A percentile compares a stretch with the other conserved stretches of the same genome.
Evolutionary conservation across 192 early-diverging fungal species (phyloP).

Genomic region (Coemansia reversa): DNA sequence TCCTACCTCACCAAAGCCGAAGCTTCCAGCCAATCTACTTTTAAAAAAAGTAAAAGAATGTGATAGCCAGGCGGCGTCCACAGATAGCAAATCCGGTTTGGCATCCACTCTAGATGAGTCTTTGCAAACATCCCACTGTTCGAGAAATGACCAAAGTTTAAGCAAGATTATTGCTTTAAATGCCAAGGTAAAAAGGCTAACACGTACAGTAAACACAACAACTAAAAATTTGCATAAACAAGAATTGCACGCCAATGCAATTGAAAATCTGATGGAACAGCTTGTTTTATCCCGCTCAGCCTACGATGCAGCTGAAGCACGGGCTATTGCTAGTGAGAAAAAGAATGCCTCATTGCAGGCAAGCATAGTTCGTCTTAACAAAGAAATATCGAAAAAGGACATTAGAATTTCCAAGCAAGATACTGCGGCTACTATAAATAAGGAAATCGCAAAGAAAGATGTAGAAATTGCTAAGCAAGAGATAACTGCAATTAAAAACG

Average conservation of each 20-base stretch:
- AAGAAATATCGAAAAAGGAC: background rate
- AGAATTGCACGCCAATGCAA: background rate
- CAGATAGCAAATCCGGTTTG: background rate
- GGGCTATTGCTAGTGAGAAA: background rate
- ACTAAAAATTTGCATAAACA: background rate
- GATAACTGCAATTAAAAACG: background rate
- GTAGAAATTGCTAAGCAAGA: background rate
- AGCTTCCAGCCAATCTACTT: background rate
- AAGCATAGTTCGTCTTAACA: background rate
- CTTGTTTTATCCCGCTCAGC: background rate
- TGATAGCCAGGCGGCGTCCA: background rate
- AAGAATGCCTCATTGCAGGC: background rate
- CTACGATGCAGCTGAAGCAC: background rate
- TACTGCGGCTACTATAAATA: background rate
- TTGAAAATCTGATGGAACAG: background rate
- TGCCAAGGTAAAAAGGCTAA: background rate
- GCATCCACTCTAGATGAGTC: background rate
- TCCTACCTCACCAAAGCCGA: background rate
- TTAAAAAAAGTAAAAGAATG: background rate
- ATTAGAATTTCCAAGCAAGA: background rate
- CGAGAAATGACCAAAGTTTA: background rate
- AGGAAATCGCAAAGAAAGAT: background rate
- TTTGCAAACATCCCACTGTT: background rate
- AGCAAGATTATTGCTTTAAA: background rate
- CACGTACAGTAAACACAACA: background rate